Base-by-base conservation (phyloP, 2,329 filamentous ascomycete species). In the Colletotrichum musicola region DNA sequence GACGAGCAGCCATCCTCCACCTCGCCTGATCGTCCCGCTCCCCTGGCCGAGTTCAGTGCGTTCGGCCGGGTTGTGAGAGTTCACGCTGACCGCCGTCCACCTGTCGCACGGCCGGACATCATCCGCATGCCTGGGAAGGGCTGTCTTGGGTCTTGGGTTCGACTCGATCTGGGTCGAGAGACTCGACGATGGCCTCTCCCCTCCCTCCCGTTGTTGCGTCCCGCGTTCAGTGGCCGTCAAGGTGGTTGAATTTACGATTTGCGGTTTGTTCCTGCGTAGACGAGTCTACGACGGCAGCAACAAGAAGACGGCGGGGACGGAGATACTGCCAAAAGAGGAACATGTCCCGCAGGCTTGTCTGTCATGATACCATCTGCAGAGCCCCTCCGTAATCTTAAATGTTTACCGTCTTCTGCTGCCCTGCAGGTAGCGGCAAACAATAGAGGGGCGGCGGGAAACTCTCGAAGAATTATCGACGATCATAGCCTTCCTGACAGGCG, bases 1-100 rank as follows among this genome's bases (percentile, higher is more conserved):
- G 54, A 18, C 50, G 55, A 53, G 49, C 42, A 51, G 56, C 54
- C 55, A 38, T 68, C 54, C 65, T 72, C 46, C 57, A 63, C 54
- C 66, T 51, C 73, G 71, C 70, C 72, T 75, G 73, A 75, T 76
- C 73, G 71, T 76, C 75, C 74, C 74, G 73, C 70, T 62, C 53
- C 49, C 57, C 64, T 69, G 63, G 70, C 54, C 68, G 51, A n/a
- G 54, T 58, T 68, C 62, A 56, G 68, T 64, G 61, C 56, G 57
- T 49, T 51, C 53, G 62, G 50, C 57, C 56, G 40, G 40, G 55
- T 50, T 44, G 50, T 50, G 68, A 56, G 46, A 57, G 64, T 65
- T 68, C 51, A 60, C 25, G 56, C 46, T 64, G 65, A 69, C 55
- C 44, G 62, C 55, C 66, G 66, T 66, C 66, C 30, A 65, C 55